Conservation (phyloP, 2,329 filamentous ascomycete species). For the Venturia oleaginea region DNA sequence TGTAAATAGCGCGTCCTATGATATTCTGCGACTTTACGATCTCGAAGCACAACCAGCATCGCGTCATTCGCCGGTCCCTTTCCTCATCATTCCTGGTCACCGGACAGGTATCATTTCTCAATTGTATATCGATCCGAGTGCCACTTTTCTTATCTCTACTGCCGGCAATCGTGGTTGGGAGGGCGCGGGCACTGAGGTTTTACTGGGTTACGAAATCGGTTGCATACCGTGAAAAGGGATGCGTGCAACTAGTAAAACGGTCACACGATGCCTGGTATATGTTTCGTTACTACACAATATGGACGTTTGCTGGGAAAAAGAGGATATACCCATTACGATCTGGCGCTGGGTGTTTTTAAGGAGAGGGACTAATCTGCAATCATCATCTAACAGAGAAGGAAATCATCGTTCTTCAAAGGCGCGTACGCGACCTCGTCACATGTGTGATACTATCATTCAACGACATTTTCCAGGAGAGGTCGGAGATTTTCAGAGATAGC, state of each 20-base stretch:
- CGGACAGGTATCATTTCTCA: slow-evolving; percentile 80
- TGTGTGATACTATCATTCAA: background rate
- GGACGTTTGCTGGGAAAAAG: background rate
- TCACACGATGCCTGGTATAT: background rate
- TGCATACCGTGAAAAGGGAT: background rate
- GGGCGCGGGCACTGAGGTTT: slow-evolving; percentile 75
- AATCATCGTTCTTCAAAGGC: background rate
- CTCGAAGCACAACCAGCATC: slow-evolving; percentile 42
- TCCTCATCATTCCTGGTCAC: slow-evolving; percentile 90
- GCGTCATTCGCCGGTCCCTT: slow-evolving; percentile 76
- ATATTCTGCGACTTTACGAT: slow-evolving; percentile 90
- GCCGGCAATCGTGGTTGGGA: slow-evolving; percentile 95
- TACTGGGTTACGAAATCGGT: slow-evolving; percentile 88
- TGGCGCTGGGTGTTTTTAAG: background rate
- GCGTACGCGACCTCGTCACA: background rate
- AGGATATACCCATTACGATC: slow-evolving; percentile 4
- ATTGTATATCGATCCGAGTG: slow-evolving; percentile 79
- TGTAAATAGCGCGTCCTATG: slow-evolving; percentile 64
- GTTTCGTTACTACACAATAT: background rate
- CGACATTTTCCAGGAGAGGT: background rate
- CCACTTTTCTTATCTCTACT: slow-evolving; percentile 82
- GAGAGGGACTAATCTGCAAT: background rate
- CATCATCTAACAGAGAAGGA: background rate
- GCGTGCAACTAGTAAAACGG: background rate
- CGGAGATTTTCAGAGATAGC: background rate